Conservation (phyloP, 2,329 filamentous ascomycete genomes). For the Exutisphaerella laricina region DNA sequence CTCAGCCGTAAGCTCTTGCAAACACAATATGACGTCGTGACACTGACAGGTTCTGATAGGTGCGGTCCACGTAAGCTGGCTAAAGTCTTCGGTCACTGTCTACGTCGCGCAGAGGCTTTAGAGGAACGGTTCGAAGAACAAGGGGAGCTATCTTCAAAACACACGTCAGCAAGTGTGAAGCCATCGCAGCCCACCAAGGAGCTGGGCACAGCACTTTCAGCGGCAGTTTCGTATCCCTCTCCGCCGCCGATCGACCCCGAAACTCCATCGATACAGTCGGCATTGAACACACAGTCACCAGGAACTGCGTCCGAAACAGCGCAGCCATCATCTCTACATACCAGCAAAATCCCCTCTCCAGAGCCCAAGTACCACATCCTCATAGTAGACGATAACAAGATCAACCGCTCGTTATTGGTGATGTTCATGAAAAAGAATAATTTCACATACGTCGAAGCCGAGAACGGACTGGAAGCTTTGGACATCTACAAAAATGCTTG, state of each 20-base stretch:
- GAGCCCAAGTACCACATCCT: slow-evolving; percentile 17
- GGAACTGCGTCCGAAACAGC: not conserved
- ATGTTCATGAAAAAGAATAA: slow-evolving; percentile 29
- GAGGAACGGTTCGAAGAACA: not conserved
- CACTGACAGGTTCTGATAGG: no score
- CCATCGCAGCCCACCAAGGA: not conserved
- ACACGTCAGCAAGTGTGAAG: not conserved
- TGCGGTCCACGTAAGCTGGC: slow-evolving; percentile 39
- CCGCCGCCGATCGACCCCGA: slow-evolving; percentile 12
- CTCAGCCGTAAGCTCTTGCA: no score
- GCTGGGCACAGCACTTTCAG: slow-evolving; percentile 13
- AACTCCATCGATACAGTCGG: slow-evolving; percentile 3
- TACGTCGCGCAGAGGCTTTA: slow-evolving; percentile 20
- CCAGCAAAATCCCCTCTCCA: slow-evolving; percentile 6
- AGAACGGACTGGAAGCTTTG: slow-evolving; percentile 46
- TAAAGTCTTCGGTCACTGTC: slow-evolving; percentile 31
- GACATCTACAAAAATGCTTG: slow-evolving; percentile 12
- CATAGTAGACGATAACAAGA: slow-evolving; percentile 32
- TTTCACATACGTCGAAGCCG: slow-evolving; percentile 38
- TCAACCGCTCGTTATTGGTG: slow-evolving; percentile 29
- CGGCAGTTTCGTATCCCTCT: slow-evolving; percentile 17
- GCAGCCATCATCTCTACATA: not conserved
- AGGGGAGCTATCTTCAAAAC: not conserved
- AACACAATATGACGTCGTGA: no score
- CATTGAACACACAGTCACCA: not conserved